Evolutionary conservation across 164 flowering plant genomes (phyloP).

Genomic region (Kalanchoe fedtschenkoi): DNA sequence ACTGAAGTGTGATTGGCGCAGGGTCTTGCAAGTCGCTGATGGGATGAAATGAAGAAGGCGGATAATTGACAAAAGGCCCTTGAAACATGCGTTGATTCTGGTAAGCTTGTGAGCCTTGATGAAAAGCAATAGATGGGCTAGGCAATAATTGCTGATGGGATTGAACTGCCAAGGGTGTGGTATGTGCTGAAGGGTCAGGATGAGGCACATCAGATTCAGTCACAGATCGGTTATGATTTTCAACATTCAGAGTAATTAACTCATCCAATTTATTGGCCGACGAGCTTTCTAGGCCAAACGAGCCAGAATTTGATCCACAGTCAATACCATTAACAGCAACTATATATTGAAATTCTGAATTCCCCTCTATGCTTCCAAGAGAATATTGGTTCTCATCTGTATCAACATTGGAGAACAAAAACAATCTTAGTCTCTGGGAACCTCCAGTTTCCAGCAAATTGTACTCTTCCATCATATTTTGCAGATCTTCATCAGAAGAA

Average conservation of each 20-base stretch:
- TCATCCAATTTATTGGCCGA: slow-evolving; percentile 57
- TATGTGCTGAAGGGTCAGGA: slow-evolving; percentile 15
- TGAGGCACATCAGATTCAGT: slow-evolving; percentile 14
- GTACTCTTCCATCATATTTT: slow-evolving; percentile 92
- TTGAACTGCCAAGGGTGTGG: slow-evolving; percentile 10
- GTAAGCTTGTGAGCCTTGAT: neutral
- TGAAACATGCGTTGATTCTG: neutral
- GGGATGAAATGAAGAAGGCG: neutral
- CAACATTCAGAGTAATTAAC: slow-evolving; percentile 32
- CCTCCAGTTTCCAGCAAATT: slow-evolving; percentile 37
- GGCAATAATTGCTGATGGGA: slow-evolving; percentile 3
- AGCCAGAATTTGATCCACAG: slow-evolving; percentile 39
- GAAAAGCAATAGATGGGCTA: slow-evolving; percentile 11
- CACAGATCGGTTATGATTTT: slow-evolving; percentile 20
- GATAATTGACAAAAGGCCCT: neutral
- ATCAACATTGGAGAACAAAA: slow-evolving; percentile 56
- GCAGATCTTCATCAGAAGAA: slow-evolving; percentile 84
- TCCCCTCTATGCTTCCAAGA: slow-evolving; percentile 39
- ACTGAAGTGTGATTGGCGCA: neutral
- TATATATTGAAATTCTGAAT: slow-evolving; percentile 69
- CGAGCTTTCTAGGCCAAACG: slow-evolving; percentile 30
- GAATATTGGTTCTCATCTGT: slow-evolving; percentile 54
- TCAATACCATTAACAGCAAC: slow-evolving; percentile 92
- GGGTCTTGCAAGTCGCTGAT: neutral
- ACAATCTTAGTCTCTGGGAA: slow-evolving; percentile 63